Base-by-base conservation (phyloP, 805 yeast genomes). In the Candida endomychidarum region DNA sequence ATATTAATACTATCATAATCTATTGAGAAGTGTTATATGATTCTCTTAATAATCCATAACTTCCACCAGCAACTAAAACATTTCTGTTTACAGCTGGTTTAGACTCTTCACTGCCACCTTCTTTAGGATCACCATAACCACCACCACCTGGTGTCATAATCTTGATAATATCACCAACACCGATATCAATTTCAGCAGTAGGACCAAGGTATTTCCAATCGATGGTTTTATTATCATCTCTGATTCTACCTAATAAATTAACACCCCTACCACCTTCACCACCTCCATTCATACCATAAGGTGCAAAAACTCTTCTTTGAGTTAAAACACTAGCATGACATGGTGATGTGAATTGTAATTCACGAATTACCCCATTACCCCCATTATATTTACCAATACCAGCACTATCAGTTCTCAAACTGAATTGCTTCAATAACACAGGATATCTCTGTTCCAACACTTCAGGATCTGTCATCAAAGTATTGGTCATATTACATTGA, bases 131-230 rank as follows among this genome's bases (percentile, higher is more conserved):
- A 6, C 95, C 95, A 58, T 71, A 86, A 0, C 89, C 95, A 31
- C 93, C 95, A 22, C 93, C 95, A 31, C 96, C 96, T 2, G 96
- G 95, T 0, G 95, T 86, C 50, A 67, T 59, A 25, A 87, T 78
- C 6, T 80, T 59, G 25, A 86, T 57, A 37, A 85, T 67, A 51
- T 87, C 95, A 2, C 93, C 93, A 4, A 72, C 58, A 11, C 63
- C 50, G 40, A 79, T 70, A 8, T 65, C 53, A 2, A 84, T 47
- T 58, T 83, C 84, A 15, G 93, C 95, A 5, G 90, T 89, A 16
- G 86, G 67, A 45, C 72, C 78, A 23, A 74, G 26, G 17, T 47
- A 43, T 19, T 47, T 53, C 57, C 57, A 53, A 26, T 52, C 50
- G 12, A 53, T 45, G n/a, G 47, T 43, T 17, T 25, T 25, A 10